Evolutionary conservation across 1,284 basidiomycete genomes (phyloP).

Genomic region (Bjerkandera adusta): DNA sequence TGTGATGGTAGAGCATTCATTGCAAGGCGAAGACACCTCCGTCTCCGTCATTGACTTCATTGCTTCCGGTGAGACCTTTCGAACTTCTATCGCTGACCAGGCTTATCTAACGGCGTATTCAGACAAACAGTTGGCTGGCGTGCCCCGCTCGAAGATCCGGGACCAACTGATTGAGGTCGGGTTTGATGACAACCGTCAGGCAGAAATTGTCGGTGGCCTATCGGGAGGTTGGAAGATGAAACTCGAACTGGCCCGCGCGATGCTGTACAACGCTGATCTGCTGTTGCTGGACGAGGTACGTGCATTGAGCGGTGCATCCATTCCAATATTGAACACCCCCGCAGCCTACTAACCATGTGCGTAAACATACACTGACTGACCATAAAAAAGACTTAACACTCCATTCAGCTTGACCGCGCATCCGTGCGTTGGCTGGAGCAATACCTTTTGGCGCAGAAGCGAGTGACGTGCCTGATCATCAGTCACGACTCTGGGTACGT

Average conservation of each 20-base stretch:
- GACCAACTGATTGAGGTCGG: constrained; percentile 85
- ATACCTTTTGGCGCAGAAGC: constrained; percentile 79
- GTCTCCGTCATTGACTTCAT: constrained; percentile 87
- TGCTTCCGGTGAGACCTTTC: constrained; percentile 58
- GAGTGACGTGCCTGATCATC: constrained; percentile 92
- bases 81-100: constrained; percentile 5
- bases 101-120: constrained; percentile 5
- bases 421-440: constrained; percentile 95
- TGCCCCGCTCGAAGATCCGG: constrained; percentile 69
- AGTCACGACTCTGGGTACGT: constrained; percentile 95
- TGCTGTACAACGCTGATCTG: constrained; percentile 95
- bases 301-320: too few relatives aligned
- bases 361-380: constrained; percentile 29
- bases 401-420: constrained; percentile 71
- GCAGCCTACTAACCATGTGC: constrained; percentile 90
- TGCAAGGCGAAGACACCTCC: constrained; percentile 90
- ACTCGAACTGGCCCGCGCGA: constrained; percentile 89
- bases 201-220: constrained; percentile 84
- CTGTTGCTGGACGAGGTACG: constrained; percentile 83
- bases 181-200: constrained; percentile 87
- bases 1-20: constrained; percentile 95
- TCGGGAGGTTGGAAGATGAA: constrained; percentile 99
- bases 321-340: constrained; percentile 7
- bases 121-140: constrained; percentile 62
- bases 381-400: constrained; percentile 8